A percentile compares a stretch with the other conserved stretches of the same genome.
Conservation (phyloP, 2,329 filamentous ascomycete genomes). For the Aspergillus neotritici region DNA sequence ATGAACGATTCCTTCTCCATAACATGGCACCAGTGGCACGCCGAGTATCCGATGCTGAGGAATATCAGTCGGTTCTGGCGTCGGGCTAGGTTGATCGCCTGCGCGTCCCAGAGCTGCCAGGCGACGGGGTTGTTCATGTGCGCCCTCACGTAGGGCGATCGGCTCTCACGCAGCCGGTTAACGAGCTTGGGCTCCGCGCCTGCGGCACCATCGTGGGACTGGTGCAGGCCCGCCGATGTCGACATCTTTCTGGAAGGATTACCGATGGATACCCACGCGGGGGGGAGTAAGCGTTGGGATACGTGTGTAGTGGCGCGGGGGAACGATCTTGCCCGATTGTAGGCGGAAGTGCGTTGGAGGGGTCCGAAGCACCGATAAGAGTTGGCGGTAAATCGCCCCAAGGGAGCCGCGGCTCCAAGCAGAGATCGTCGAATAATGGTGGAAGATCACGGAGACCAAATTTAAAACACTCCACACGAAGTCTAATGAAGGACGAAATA, state of each 20-base stretch:
- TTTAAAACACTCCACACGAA: no score
- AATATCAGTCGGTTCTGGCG: slow-evolving; percentile 84
- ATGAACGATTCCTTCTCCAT: slow-evolving; percentile 91
- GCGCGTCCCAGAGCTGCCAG: slow-evolving; percentile 83
- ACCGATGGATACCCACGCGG: slow-evolving; percentile 5
- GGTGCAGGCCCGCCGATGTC: slow-evolving; percentile 23
- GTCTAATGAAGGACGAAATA: no score
- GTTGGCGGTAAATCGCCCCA: no score
- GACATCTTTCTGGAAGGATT: slow-evolving; percentile 20
- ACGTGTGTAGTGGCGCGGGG: no score
- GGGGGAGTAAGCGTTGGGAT: slow-evolving; percentile 3
- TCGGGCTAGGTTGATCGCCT: slow-evolving; percentile 70
- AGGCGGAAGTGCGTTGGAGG: no score
- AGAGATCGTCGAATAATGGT: no score
- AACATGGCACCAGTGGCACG: slow-evolving; percentile 91
- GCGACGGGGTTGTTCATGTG: slow-evolving; percentile 77
- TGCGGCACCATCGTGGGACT: slow-evolving; percentile 19
- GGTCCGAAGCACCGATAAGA: no score
- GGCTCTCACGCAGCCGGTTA: slow-evolving; percentile 57
- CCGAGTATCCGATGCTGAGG: slow-evolving; percentile 88
- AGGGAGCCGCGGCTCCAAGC: no score
- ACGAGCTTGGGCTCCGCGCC: slow-evolving; percentile 34
- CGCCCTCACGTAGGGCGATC: slow-evolving; percentile 62
- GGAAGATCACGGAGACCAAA: no score
- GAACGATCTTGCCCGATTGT: no score